Evolutionary conservation across 306 rosid genomes (phyloP).

Genomic region (Arachis stenosperma): DNA sequence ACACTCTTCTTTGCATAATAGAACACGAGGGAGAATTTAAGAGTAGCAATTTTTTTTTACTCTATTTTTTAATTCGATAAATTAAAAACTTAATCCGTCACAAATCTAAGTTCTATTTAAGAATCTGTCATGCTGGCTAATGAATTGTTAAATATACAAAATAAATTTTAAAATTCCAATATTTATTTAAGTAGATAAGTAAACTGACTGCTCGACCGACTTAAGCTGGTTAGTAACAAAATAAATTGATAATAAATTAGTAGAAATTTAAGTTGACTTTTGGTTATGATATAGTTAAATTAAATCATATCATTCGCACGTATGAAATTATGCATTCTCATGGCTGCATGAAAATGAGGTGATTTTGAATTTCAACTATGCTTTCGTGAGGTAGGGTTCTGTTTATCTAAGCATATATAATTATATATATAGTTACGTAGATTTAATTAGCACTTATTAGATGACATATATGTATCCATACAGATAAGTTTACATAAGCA

Average conservation of each 20-base stretch:
- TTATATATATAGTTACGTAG: neutral
- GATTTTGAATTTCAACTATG: slow-evolving; percentile 27
- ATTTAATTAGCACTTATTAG: slow-evolving; percentile 3
- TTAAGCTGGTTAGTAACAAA: no score
- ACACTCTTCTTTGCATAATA: slow-evolving; percentile 16
- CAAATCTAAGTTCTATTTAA: no score
- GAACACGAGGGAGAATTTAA: slow-evolving; percentile 14
- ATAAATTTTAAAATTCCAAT: no score
- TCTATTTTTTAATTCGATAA: no score
- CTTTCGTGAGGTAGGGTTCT: slow-evolving; percentile 13
- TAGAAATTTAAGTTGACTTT: slow-evolving; percentile 40
- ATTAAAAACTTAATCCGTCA: no score
- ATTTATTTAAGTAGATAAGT: no score
- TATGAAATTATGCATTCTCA: neutral
- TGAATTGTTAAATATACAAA: no score
- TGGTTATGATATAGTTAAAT: neutral
- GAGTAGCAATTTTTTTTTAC: neutral
- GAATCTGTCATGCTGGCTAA: no score
- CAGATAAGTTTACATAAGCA: neutral
- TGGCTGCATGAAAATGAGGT: slow-evolving; percentile 33
- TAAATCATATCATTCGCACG: neutral
- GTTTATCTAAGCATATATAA: neutral
- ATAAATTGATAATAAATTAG: neutral
- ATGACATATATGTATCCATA: neutral
- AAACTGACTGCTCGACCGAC: fast-evolving